Evolutionary conservation across 768 basidiomycete species (phyloP).

Genomic region (Tylopilus balloui): DNA sequence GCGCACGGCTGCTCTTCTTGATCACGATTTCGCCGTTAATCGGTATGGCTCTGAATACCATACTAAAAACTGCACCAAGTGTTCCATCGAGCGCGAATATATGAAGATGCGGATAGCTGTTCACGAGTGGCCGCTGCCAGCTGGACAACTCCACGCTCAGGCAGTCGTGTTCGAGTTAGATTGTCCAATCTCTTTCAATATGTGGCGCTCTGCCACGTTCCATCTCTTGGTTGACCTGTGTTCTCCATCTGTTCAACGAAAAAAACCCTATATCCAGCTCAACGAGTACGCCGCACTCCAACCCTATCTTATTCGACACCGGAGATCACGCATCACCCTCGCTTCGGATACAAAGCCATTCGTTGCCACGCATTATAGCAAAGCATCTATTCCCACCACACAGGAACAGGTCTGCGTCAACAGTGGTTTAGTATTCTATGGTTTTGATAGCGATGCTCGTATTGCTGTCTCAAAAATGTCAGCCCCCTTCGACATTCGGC

Average conservation of each 20-base stretch:
- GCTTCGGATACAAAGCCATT: constrained; percentile 25
- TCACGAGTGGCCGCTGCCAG: constrained; percentile 48
- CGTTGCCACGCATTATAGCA: constrained; percentile 12
- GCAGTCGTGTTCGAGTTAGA: constrained; percentile 40
- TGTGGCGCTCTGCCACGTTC: constrained; percentile 43
- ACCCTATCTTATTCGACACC: constrained; percentile 14
- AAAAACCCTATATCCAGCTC: constrained; percentile 16
- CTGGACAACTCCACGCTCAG: constrained; percentile 16
- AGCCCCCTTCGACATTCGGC: not conserved
- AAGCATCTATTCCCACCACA: constrained; percentile 12
- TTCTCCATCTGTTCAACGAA: constrained; percentile 1
- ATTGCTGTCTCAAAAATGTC: not conserved
- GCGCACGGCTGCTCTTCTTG: constrained; percentile 1
- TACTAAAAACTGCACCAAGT: constrained; percentile 27
- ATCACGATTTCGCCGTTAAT: not conserved
- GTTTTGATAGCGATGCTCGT: constrained; percentile 27
- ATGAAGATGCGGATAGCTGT: constrained; percentile 29
- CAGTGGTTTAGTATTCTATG: constrained; percentile 31
- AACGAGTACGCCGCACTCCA: constrained; percentile 8
- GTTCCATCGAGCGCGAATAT: constrained; percentile 22
- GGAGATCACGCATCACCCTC: constrained; percentile 20
- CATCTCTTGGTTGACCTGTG: constrained; percentile 38
- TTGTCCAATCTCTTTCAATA: constrained; percentile 36
- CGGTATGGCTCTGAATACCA: constrained; percentile 7
- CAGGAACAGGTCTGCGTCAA: constrained; percentile 13